Base-by-base conservation (phyloP, 176 grass and related monocot species). In the Themeda triandra region DNA sequence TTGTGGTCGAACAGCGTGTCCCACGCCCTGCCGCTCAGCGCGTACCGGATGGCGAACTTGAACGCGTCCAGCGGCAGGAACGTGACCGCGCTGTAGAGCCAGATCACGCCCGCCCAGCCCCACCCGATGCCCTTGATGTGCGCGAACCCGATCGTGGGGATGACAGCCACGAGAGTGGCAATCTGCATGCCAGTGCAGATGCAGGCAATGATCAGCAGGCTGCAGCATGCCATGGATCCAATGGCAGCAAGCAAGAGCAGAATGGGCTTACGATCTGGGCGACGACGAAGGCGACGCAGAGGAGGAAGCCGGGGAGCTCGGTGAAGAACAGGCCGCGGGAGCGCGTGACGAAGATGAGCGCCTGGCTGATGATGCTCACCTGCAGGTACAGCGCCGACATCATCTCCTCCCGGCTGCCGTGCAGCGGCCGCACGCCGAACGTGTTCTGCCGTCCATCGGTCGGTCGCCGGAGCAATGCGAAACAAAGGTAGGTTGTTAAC, bases 311-410 rank as follows among this genome's bases (percentile, higher is more conserved):
- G 5, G 97, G 97, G n/a, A 84, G 86, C 71, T 99, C 97, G 0
- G 25, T 0, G 66, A 96, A 89, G 82, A 27, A 94, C 80, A 81
- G 91, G 46, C 88, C 63, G 10, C 88, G 93, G 30, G 97, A 96
- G 29, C 97, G 90, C 62, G 97, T 99, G 17, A 96, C 92, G 84
- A 99, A 99, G 76, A 99, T 99, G 82, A 99, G 97, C 18, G 97
- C 97, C 90, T 99, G 97, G 49, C 97, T 96, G 42, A 99, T 92
- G 37, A 99, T 96, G 62, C 97, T 99, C 72, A 99, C 97, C 87
- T 99, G 97, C 33, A 99, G 93, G 89, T 99, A 99, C 71, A 99
- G 68, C 44, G 97, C 93, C 21, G 97, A 85, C 93, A 91, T 94
- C 93, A 96, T 92, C 85, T 87, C 93, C 4, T 91, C 88, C 8